Conservation (phyloP, 2,329 filamentous ascomycete genomes). For the Neonectria coccinea region DNA sequence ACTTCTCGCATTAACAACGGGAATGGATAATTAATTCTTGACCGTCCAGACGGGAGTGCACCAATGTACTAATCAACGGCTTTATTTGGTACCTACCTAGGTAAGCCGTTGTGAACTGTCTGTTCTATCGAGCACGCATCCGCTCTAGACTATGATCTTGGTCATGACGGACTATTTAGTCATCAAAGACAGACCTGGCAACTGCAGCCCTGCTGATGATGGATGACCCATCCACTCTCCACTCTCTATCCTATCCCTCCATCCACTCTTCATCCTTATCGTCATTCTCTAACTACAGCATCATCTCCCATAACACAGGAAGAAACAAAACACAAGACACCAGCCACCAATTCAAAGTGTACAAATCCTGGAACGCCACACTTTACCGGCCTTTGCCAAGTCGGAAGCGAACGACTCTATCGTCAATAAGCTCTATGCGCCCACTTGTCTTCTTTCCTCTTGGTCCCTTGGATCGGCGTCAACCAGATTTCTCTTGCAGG, state of each 20-base stretch:
- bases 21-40: too few relatives aligned
- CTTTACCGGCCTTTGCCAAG: constrained; percentile 35
- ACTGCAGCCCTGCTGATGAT: not conserved
- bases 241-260: not conserved
- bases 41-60: too few relatives aligned
- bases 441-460: constrained; percentile 21
- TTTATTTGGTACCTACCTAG: too few relatives aligned
- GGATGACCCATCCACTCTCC: not conserved
- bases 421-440: constrained; percentile 45
- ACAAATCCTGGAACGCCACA: constrained; percentile 11
- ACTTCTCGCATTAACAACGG: not conserved
- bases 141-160: not conserved
- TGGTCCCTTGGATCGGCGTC: not conserved
- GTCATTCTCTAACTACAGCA: not conserved
- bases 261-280: too few relatives aligned
- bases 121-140: too few relatives aligned
- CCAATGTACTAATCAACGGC: too few relatives aligned
- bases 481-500: constrained; percentile 10
- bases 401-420: constrained; percentile 42
- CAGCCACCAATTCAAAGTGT: not conserved
- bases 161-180: constrained; percentile 1
- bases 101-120: too few relatives aligned
- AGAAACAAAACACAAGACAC: not conserved
- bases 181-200: not conserved
- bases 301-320: not conserved